Base-by-base conservation (phyloP, 805 yeast species). In the Danielozyma ontarioensis region DNA sequence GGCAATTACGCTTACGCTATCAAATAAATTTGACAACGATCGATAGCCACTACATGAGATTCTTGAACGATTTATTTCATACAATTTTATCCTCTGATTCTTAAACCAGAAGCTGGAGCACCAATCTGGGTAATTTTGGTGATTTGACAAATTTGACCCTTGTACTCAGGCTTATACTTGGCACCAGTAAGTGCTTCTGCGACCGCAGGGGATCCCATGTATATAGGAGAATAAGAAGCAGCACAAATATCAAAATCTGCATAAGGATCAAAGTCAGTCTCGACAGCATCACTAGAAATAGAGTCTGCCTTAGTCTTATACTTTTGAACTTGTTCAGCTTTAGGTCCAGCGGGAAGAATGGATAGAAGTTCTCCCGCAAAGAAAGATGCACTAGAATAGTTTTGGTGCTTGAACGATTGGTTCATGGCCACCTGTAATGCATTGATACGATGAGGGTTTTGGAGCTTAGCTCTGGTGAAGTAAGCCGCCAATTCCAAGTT, bases 361-460 rank as follows among this genome's bases (percentile, higher is more conserved):
- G 76, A 71, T 53, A 93, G 71, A 53, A 84, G 81, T 61, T 87
- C 89, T 15, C 74, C 69, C 0, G 98, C 97, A 69, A 93, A 93
- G 53, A 78, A 80, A 5, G 96, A 78, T 1, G 98, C 96, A 39
- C 83, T 76, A 3, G 89, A 81, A 63, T 64, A 93, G 63, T 93
- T 90, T 59, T 89, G 88, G 56, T 82, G 72, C 56, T 83, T 85
- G 73, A 85, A 88, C 25, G 93, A 78, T 66, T 86, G 95, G 28
- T 83, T 79, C 93, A 90, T 84, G 25, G 99, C 98, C 36, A 88
- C 96, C 57, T 87, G 94, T 49, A 88, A 70, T 10, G 97, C 96
- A 52, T 87, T 82, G 34, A 82, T 76, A 39, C 83, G 76, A 60
- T 93, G 98, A 5, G 83, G 81, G 23, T 84, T 80, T 43, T 83